Base-by-base conservation (phyloP, 768 basidiomycete genomes). In the Russula griseocarnosa region DNA sequence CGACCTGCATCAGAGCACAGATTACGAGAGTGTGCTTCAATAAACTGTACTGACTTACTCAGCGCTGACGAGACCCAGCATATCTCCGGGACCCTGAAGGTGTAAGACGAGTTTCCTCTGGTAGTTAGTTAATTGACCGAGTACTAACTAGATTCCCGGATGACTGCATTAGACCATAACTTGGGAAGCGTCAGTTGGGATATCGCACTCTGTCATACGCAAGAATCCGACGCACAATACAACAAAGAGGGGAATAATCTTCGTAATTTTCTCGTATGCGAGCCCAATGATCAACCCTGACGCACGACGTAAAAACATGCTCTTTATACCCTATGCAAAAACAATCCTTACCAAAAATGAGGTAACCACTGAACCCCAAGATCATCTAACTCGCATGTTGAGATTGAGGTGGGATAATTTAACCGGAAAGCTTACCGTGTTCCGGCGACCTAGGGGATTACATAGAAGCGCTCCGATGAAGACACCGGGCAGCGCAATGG, bases 131-230 rank as follows among this genome's bases (percentile, higher is more conserved):
- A 5, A 20, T 5, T 26, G 20, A 18, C n/a, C 28, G 26, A 30
- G 36, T 4, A 55, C 54, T 50, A 49, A 62, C 61, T 75, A 88
- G 54, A 69, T 88, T 88, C n/a, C 86, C 87, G 51, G 79, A 81
- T 3, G 83, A 86, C 68, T 87, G 84, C 86, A 89, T 86, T 59
- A 87, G 74, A 3, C 85, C 88, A 71, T 87, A 89, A 67, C 84
- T 86, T 42, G 13, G n/a, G 38, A 44, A 16, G 20, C 20, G 55
- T 60, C 18, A 44, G 36, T 28, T 30, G n/a, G 40, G 42, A 65
- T 22, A 16, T 50, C 36, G 56, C 40, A 42, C 51, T 36, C 32
- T 34, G 36, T 16, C 58, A 55, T 10, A 32, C 28, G 42, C 49
- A 38, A 38, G 38, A 20, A 9, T 24, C 7, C 63, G 32, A 73